Conservation (phyloP, 371 early-diverging fungal species). For the Mortierella sp. region DNA sequence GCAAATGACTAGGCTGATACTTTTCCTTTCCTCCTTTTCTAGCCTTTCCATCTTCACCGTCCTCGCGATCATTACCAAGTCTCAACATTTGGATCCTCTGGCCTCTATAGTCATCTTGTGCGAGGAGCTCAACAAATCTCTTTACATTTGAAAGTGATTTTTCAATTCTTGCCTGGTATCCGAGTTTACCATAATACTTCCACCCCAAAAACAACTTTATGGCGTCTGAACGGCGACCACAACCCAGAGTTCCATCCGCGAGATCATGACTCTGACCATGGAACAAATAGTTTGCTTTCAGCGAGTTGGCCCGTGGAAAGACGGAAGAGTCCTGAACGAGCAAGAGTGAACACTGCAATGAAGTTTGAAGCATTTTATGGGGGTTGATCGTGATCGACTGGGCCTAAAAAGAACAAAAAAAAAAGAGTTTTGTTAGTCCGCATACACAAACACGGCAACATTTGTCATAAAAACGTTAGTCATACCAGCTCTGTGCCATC, state of each 20-base stretch:
- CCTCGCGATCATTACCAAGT: conserved; percentile 30
- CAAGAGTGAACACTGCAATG: conserved; percentile 86
- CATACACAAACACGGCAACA: no score
- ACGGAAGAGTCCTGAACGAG: conserved; percentile 67
- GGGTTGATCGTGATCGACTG: conserved; percentile 88
- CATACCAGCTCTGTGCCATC: conserved; percentile 66
- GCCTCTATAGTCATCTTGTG: conserved; percentile 26
- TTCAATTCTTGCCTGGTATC: conserved; percentile 45
- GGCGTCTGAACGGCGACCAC: conserved; percentile 89
- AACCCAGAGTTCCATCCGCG: conserved; percentile 88
- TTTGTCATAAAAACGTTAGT: neutral
- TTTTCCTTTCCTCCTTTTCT: conserved; percentile 8
- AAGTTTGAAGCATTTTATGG: conserved; percentile 89
- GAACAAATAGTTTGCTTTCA: conserved; percentile 83
- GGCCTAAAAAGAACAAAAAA: conserved; percentile 47
- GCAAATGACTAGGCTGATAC: conserved; percentile 37
- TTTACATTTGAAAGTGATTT: conserved; percentile 48
- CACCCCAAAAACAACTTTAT: conserved; percentile 87
- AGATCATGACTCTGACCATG: conserved; percentile 80
- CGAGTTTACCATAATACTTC: conserved; percentile 78
- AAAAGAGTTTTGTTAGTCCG: conserved; percentile 4
- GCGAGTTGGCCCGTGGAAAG: conserved; percentile 70
- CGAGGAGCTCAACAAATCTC: conserved; percentile 39
- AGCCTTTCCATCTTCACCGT: neutral
- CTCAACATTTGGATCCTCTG: conserved; percentile 52